Evolutionary conservation across 768 basidiomycete genomes (phyloP), one percentile per base, ranked within the genome.

Genomic region (Harrya chromipes): DNA sequence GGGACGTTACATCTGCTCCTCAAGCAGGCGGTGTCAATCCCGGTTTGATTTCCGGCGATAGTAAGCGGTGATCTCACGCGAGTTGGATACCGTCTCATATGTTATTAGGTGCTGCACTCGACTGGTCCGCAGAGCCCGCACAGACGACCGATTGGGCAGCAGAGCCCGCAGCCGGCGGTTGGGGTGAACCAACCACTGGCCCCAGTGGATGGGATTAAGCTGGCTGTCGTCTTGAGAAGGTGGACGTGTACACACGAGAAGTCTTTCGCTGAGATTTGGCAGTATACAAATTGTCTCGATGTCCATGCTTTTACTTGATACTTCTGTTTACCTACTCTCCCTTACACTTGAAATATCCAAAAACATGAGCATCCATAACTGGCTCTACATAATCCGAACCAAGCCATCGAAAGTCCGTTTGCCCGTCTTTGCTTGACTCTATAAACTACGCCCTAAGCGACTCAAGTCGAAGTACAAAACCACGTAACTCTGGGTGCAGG

Each of bases 101-200:
- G 52, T 4, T 20, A 6, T 40, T 55, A 83, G 84, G 78, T 66
- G 83, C 79, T 66, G 83, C 79, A 54, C 83, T 94, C 63, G 91
- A 94, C 75, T 94, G 91, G 91, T 72, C 83, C 55, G 86, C 87
- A 14, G 87, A 91, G 31, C 64, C 76, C 43, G 70, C 77, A 50
- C 70, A 73, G 42, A 67, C 78, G 24, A 74, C 79, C 43, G 93
- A 95, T 76, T 97, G 94, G 94, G 74, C 90, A 61, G 91, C 92
- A 52, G 93, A 94, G 67, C 84, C 91, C 39, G 42, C 60, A 39
- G 42, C 63, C 31, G 60, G 62, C 40, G 60, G 62, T 39, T 76
- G 75, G 75, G 74, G 66, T 35, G 64, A 71, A 3, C 55, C 56
- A 11, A 12, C 58, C 1, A 17, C 62, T n/a, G n/a, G n/a, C n/a